Percentiles rank a stretch among this genome's conserved stretches.
phyloP scores from a whole-genome alignment of 306 rosid species.

The Castanea mollissima region DNA sequence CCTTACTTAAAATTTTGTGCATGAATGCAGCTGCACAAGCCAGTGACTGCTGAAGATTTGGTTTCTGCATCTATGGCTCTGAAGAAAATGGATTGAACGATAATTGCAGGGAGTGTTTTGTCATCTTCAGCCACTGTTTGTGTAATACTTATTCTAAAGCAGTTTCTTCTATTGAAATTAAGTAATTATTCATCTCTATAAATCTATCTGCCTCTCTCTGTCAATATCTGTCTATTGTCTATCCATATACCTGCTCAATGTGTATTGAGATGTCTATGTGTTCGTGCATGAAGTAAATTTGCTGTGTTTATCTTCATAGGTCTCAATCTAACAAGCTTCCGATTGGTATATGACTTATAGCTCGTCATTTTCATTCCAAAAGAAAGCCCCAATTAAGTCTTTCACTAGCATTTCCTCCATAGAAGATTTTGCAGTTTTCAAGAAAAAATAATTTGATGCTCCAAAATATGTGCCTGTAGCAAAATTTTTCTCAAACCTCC shows the following conservation, averaged over 20 bases:
- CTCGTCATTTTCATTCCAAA: neutral
- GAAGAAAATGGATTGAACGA: slow-evolving; percentile 34
- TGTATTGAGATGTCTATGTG: too few relatives aligned
- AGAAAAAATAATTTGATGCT: too few relatives aligned
- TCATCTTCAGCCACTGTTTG: neutral
- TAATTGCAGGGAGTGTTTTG: neutral
- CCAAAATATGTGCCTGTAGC: too few relatives aligned
- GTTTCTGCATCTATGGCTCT: slow-evolving; percentile 50
- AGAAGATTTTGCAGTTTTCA: neutral
- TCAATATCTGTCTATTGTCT: neutral
- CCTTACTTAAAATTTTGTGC: slow-evolving; percentile 12
- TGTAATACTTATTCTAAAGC: neutral
- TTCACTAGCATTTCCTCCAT: neutral
- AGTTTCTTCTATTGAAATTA: neutral
- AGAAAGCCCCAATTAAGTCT: neutral
- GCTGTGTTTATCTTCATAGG: neutral
- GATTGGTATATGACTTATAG: neutral
- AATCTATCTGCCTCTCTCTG: neutral
- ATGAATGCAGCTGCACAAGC: slow-evolving; percentile 68
- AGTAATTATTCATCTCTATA: neutral
- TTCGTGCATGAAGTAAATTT: neutral
- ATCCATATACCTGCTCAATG: too few relatives aligned
- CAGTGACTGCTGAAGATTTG: slow-evolving; percentile 76
- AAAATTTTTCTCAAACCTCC: too few relatives aligned
- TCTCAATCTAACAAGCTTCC: neutral